These are phyloP conservation scores for Chrysoporthe puriensis DNA, from an alignment of 2,329 filamentous ascomycete genomes.

Conservation along the genomic window DNA sequence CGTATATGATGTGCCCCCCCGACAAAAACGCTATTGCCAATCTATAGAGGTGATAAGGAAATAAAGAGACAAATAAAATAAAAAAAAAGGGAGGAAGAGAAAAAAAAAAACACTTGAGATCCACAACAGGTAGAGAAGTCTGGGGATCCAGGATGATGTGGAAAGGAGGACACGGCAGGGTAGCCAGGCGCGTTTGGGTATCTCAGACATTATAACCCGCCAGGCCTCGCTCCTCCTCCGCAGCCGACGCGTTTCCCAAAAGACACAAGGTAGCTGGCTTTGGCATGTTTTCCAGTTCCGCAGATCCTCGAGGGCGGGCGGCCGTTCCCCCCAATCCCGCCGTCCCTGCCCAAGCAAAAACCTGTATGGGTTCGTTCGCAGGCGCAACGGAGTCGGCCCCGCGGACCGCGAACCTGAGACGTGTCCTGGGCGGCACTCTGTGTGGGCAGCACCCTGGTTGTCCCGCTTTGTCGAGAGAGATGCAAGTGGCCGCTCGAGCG, in stretches of 20 bases:
- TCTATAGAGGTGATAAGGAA: constrained; percentile 16
- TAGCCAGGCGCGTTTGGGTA: constrained; percentile 23
- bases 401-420: not conserved
- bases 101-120: constrained; percentile 17
- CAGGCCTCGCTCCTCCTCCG: constrained; percentile 22
- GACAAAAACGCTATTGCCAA: constrained; percentile 19
- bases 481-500: not conserved
- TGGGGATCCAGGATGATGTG: constrained; percentile 4
- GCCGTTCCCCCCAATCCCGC: not conserved
- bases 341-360: not conserved
- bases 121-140: not conserved
- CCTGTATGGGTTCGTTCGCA: not conserved
- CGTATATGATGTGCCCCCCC: constrained; percentile 16
- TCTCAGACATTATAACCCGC: constrained; percentile 29
- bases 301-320: not conserved
- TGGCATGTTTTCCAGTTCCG: constrained; percentile 21
- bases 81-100: constrained; percentile 16
- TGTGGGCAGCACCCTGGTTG: not conserved
- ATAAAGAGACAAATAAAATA: not conserved
- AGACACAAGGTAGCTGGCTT: not conserved
- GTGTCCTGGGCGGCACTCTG: not conserved
- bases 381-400: not conserved
- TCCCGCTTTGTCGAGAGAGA: not conserved
- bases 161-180: constrained; percentile 13
- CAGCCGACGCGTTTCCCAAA: not conserved